These are phyloP conservation scores for Actinidia arguta DNA, from an alignment of 179 eudicot species.

Conservation along the genomic window DNA sequence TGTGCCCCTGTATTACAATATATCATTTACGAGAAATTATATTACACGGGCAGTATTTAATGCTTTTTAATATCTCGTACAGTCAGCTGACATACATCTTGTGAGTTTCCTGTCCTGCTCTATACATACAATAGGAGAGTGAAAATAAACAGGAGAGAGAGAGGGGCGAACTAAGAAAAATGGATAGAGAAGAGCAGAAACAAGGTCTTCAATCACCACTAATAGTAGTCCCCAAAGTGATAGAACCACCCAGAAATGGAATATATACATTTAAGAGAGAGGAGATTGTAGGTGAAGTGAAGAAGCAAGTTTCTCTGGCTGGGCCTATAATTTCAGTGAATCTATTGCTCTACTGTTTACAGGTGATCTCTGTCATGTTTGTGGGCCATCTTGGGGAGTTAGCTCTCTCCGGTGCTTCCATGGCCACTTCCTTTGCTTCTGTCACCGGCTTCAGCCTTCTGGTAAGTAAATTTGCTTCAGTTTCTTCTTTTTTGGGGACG, in stretches of 20 bases:
- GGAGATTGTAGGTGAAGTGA: conserved; percentile 32
- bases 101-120: not conserved
- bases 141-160: not conserved
- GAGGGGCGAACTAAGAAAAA: not conserved
- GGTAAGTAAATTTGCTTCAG: conserved; percentile 25
- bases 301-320: conserved; percentile 38
- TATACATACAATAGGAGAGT: not conserved
- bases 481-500: not conserved
- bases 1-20: too few relatives aligned
- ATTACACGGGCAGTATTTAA: too few relatives aligned
- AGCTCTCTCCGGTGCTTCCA: conserved; percentile 50
- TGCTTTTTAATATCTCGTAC: too few relatives aligned
- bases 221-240: too few relatives aligned
- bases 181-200: conserved; percentile 25
- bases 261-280: too few relatives aligned
- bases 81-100: not conserved
- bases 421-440: conserved; percentile 55
- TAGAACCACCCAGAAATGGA: too few relatives aligned
- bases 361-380: conserved; percentile 46
- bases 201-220: not conserved
- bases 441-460: conserved; percentile 49
- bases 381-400: conserved; percentile 52
- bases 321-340: conserved; percentile 43
- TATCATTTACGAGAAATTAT: too few relatives aligned
- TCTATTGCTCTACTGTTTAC: conserved; percentile 32